A percentile compares a stretch with the other conserved stretches of the same genome.
These are phyloP conservation scores for Trametes hirsuta DNA, from an alignment of 1,284 basidiomycete species.

Conservation along the genomic window DNA sequence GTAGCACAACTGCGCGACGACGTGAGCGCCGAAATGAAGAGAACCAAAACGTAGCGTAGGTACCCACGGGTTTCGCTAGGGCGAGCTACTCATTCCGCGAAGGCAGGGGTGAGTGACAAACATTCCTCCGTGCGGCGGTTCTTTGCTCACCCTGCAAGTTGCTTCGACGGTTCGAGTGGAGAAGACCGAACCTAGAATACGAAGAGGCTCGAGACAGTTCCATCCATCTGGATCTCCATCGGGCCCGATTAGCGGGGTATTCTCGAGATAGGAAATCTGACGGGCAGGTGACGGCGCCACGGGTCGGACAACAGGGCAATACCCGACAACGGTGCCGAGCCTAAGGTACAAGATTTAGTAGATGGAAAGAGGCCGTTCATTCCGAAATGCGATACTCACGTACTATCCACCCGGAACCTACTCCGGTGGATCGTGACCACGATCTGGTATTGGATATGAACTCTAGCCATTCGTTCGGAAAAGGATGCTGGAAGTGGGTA, in stretches of 20 bases:
- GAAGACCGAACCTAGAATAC: slow-evolving; percentile 49
- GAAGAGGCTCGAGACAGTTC: slow-evolving; percentile 44
- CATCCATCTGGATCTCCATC: slow-evolving; percentile 53
- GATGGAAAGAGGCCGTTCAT: background rate
- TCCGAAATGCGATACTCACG: slow-evolving; percentile 18
- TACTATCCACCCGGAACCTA: slow-evolving; percentile 28
- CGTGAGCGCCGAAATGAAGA: slow-evolving; percentile 10
- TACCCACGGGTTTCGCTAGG: slow-evolving; percentile 29
- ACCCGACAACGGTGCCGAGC: slow-evolving; percentile 38
- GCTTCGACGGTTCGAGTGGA: slow-evolving; percentile 36
- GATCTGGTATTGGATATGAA: slow-evolving; percentile 56
- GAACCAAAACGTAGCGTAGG: background rate
- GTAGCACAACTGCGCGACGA: slow-evolving; percentile 26
- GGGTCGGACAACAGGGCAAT: slow-evolving; percentile 44
- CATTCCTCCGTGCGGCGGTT: background rate
- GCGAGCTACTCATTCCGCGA: slow-evolving; percentile 22
- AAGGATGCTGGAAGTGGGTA: slow-evolving; percentile 49
- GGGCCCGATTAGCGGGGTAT: slow-evolving; percentile 46
- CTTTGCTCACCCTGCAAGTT: slow-evolving; percentile 25
- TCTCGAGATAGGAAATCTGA: slow-evolving; percentile 49
- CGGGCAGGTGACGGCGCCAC: slow-evolving; percentile 48
- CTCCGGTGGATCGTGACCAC: slow-evolving; percentile 42
- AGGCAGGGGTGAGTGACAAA: background rate
- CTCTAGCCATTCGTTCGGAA: slow-evolving; percentile 49
- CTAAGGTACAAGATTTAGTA: slow-evolving; percentile 4